Evolutionary conservation across 176 grass and related monocot species (phyloP).

Genomic region (Canna indica): DNA sequence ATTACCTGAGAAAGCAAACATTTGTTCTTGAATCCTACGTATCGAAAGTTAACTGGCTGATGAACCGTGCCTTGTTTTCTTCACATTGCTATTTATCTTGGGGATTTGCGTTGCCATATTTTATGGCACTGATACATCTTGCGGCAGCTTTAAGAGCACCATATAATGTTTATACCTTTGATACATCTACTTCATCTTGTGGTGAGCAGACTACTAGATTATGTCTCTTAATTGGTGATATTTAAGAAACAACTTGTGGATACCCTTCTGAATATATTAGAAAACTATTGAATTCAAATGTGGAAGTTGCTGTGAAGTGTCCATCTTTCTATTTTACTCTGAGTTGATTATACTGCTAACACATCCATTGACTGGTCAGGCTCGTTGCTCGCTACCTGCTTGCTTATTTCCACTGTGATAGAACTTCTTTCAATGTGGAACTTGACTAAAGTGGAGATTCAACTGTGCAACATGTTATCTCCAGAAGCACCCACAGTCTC

Average conservation of each 20-base stretch:
- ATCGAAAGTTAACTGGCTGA: slow-evolving; percentile 88
- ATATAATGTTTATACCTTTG: slow-evolving; percentile 38
- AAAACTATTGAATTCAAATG: no score
- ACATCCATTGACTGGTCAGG: slow-evolving; percentile 63
- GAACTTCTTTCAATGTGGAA: slow-evolving; percentile 99
- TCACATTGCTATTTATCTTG: slow-evolving; percentile 93
- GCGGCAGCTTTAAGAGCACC: slow-evolving; percentile 58
- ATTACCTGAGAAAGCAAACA: slow-evolving; percentile 99
- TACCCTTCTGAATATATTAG: no score
- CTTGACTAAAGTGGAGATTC: slow-evolving; percentile 90
- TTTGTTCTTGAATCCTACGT: slow-evolving; percentile 99
- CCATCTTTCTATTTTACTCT: neutral
- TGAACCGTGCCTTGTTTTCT: slow-evolving; percentile 94
- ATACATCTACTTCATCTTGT: slow-evolving; percentile 58
- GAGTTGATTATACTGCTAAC: no score
- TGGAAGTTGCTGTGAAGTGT: no score
- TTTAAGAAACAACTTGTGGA: no score
- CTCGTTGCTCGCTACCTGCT: slow-evolving; percentile 47
- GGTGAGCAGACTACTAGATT: slow-evolving; percentile 32
- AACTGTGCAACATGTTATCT: slow-evolving; percentile 91
- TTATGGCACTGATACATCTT: slow-evolving; percentile 89
- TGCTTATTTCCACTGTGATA: slow-evolving; percentile 73
- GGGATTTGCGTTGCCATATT: slow-evolving; percentile 88
- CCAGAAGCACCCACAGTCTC: slow-evolving; percentile 74
- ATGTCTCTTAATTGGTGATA: no score